Conservation (phyloP, 2,329 filamentous ascomycete genomes). For the Claviceps humidiphila region DNA sequence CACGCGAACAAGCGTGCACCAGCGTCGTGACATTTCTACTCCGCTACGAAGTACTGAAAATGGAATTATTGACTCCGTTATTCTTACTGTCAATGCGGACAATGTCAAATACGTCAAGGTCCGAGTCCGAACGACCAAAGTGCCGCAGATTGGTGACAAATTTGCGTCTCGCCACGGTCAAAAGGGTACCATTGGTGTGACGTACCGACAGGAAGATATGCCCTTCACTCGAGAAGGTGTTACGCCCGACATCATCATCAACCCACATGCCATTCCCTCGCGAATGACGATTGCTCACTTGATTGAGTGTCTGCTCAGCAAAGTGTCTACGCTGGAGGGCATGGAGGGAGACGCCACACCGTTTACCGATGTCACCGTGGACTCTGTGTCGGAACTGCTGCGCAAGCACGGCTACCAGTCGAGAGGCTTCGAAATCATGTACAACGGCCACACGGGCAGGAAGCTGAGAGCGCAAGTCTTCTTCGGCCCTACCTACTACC, state of each 20-base stretch:
- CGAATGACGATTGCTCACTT: conserved; percentile 99
- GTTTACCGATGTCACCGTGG: conserved; percentile 94
- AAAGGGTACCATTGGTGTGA: conserved; percentile 98
- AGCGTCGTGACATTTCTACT: conserved; percentile 91
- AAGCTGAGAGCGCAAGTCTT: conserved; percentile 93
- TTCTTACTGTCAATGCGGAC: conserved; percentile 89
- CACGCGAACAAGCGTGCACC: conserved; percentile 77
- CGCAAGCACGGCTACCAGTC: conserved; percentile 89
- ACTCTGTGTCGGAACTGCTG: conserved; percentile 76
- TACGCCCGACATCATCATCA: conserved; percentile 93
- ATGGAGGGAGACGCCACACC: conserved; percentile 96
- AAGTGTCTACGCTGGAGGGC: conserved; percentile 85
- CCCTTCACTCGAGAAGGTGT: conserved; percentile 89
- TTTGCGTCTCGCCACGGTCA: conserved; percentile 98
- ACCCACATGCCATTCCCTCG: conserved; percentile 97
- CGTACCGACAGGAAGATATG: conserved; percentile 97
- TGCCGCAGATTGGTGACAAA: conserved; percentile 97
- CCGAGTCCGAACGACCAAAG: conserved; percentile 90
- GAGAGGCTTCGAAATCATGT: conserved; percentile 96
- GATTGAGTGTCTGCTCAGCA: conserved; percentile 95
- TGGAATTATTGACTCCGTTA: conserved; percentile 87
- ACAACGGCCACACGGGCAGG: conserved; percentile 90
- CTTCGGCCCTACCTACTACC: conserved; percentile 96
- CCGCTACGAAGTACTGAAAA: conserved; percentile 91
- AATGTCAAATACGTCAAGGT: conserved; percentile 95